Conservation (phyloP, 257 asterid genomes). For the Solanum ahanhuiri region DNA sequence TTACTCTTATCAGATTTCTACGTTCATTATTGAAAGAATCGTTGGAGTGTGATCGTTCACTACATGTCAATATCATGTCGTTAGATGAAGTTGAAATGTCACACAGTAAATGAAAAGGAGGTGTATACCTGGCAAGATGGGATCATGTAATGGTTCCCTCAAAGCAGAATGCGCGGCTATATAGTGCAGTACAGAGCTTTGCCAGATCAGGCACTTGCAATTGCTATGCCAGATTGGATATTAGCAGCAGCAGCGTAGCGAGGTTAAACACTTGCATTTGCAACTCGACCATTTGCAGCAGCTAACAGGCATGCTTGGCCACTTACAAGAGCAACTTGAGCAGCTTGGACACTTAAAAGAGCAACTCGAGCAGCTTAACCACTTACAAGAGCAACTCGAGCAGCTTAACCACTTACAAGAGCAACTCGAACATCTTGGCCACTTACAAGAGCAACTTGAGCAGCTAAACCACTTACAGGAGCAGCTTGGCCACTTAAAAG, state of each 20-base stretch:
- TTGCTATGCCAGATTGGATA: neutral
- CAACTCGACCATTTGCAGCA: neutral
- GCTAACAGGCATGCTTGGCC: neutral
- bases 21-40: neutral
- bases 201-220: neutral
- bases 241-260: neutral
- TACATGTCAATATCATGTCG: neutral
- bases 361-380: neutral
- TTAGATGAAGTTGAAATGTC: neutral
- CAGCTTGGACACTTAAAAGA: neutral
- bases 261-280: neutral
- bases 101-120: neutral
- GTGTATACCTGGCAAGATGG: neutral
- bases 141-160: neutral
- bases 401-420: neutral
- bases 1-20: neutral
- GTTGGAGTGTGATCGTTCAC: neutral
- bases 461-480: neutral
- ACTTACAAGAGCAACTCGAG: neutral
- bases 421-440: neutral
- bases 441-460: neutral
- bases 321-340: neutral
- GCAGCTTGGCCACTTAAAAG: neutral
- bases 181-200: neutral
- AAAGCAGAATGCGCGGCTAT: neutral